phyloP scores from a whole-genome alignment of 176 grass and related monocot species.

The Alloteropsis semialata region DNA sequence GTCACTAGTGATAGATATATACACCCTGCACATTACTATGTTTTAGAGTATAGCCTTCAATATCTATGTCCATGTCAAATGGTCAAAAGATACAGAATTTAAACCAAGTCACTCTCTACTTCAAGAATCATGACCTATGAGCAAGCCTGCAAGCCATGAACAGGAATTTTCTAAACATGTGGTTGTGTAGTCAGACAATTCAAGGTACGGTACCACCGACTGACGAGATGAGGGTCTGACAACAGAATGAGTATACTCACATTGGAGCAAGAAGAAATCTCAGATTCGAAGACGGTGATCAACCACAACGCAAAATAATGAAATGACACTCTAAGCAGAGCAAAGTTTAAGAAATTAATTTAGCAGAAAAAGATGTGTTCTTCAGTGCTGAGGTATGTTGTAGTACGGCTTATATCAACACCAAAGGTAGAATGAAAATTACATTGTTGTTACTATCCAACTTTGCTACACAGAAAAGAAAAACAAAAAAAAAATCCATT shows the following conservation, averaged over 20 bases:
- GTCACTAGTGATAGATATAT: background rate
- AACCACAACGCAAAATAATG: background rate
- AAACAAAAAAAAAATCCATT: constrained; percentile 3
- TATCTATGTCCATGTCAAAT: background rate
- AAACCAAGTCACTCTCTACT: background rate
- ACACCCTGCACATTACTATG: background rate
- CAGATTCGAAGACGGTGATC: background rate
- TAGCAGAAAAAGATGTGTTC: background rate
- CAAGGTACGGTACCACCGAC: background rate
- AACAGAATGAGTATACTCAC: background rate
- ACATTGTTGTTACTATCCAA: background rate
- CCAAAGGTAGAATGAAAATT: background rate
- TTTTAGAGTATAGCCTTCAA: background rate
- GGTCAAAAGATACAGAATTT: background rate
- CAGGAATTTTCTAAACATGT: background rate
- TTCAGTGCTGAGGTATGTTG: background rate
- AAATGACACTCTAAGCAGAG: background rate
- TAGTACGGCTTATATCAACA: background rate
- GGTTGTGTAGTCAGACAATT: background rate
- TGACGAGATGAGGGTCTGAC: background rate
- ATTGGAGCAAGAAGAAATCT: background rate
- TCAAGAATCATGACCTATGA: background rate
- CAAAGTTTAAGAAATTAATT: background rate
- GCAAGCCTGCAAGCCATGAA: background rate
- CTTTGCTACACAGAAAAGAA: background rate